phyloP scores from a whole-genome alignment of 2,329 filamentous ascomycete genomes.

The Ceratocystis lukuohia region DNA sequence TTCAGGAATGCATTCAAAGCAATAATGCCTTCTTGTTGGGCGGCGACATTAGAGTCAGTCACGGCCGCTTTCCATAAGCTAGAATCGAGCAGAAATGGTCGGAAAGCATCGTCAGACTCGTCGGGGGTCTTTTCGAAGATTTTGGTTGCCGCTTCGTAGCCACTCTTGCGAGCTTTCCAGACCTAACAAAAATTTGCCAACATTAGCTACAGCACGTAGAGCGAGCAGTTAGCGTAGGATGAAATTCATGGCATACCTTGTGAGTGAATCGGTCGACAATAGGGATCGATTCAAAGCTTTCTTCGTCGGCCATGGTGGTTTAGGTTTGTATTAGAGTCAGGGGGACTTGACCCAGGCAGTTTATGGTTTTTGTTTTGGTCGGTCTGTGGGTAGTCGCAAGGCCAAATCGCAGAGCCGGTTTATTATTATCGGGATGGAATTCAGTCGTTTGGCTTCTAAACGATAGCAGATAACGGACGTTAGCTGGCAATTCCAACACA shows the following conservation, averaged over 20 bases:
- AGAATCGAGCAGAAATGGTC: conserved; percentile 74
- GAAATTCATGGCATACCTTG: conserved; percentile 41
- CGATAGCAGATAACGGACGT: neutral
- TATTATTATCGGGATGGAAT: no score
- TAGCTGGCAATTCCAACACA: neutral
- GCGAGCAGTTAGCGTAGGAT: neutral
- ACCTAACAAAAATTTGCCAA: conserved; percentile 34
- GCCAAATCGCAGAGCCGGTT: neutral
- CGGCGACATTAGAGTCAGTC: conserved; percentile 88
- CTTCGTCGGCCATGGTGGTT: conserved; percentile 58
- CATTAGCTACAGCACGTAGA: neutral
- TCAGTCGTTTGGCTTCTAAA: neutral
- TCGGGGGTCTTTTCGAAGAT: conserved; percentile 73
- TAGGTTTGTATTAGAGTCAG: neutral
- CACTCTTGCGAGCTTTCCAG: conserved; percentile 94
- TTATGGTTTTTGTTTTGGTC: neutral
- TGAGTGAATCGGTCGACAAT: conserved; percentile 69
- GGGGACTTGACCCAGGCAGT: no score
- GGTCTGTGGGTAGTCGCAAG: neutral
- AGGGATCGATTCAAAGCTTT: conserved; percentile 69
- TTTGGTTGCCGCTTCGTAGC: conserved; percentile 84
- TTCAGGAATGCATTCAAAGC: conserved; percentile 87
- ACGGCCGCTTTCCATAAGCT: conserved; percentile 85
- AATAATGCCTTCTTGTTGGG: conserved; percentile 81
- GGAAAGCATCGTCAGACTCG: conserved; percentile 74